Evolutionary conservation across 208 protist genomes (phyloP), one percentile per base, ranked within the genome.

Genomic region (Leishmania guyanensis): DNA sequence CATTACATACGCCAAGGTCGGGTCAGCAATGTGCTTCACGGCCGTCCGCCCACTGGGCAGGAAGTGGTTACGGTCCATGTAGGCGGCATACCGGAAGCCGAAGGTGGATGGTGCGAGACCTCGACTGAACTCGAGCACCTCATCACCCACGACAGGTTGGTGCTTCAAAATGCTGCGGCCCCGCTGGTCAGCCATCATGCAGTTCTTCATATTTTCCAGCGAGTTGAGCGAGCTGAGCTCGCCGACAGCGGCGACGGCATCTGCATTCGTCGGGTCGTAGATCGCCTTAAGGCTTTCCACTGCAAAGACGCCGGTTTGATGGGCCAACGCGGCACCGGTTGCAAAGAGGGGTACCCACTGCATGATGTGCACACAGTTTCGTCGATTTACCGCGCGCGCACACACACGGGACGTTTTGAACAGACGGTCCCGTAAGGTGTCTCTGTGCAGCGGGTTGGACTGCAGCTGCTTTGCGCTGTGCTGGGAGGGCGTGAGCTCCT

Each of bases 51-150:
- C 94, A 73, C 84, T 93, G 9, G 94, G 94, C 22, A 81, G 87
- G 79, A 97, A 97, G 70, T 90, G 68, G 79, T 97, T 97, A 85
- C 81, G 75, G 73, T 90, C 89, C 94, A 97, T 97, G 81, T 93
- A 97, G 14, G 85, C 50, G 5, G 90, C 87, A 89, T 97, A 97
- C 22, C 86, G 91, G 62, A 86, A 77, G n/a, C 94, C 94, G 75
- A 97, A 97, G 9, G 87, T 94, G 14, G 83, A 83, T 26, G 81
- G 83, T n/a, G 88, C 85, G 64, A 90, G 84, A n/a, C 43, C 62
- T 33, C 79, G 81, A 33, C 92, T 93, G 20, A 80, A 77, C 74
- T 88, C 86, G 9, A 97, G 87, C 26, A 86, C 76, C n/a, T 91
- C 89, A 77, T 97, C 92, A 1, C 78, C 83, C 16, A 97, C 84